phyloP scores from a whole-genome alignment of 495 filamentous ascomycete genomes.

The Aspergillus ostianus region DNA sequence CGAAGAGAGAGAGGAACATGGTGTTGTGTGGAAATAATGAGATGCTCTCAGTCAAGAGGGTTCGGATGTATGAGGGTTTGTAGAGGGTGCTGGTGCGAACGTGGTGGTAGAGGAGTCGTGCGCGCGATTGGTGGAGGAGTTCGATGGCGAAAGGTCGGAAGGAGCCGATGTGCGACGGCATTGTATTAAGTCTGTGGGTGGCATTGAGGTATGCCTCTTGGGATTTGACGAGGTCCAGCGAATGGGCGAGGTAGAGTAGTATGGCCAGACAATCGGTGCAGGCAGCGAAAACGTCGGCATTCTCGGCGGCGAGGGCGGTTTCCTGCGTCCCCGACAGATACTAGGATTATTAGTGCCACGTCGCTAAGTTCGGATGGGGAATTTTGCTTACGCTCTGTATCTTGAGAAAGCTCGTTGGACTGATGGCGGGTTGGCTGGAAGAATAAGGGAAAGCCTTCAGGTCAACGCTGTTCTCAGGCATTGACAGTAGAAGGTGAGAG shows the following conservation, averaged over 20 bases:
- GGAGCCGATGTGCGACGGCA: conserved; percentile 30
- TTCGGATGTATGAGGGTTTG: conserved; percentile 61
- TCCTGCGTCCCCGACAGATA: conserved; percentile 56
- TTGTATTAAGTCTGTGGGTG: conserved; percentile 34
- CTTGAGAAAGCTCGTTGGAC: conserved; percentile 51
- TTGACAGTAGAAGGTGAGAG: conserved; percentile 45
- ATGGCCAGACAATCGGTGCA: conserved; percentile 61
- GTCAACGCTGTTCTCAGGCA: conserved; percentile 33
- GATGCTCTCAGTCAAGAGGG: conserved; percentile 57
- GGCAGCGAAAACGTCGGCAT: conserved; percentile 44
- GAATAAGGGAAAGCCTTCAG: conserved; percentile 20
- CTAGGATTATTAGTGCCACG: conserved; percentile 31
- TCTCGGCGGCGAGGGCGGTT: conserved; percentile 49
- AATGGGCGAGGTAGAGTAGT: conserved; percentile 57
- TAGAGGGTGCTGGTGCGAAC: conserved; percentile 55
- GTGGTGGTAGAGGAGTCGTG: conserved; percentile 68
- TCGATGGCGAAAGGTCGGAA: conserved; percentile 44
- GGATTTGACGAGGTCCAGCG: conserved; percentile 28
- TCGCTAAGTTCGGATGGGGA: not conserved
- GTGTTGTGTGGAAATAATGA: conserved; percentile 71
- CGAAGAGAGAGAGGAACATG: conserved; percentile 68
- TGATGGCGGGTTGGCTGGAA: conserved; percentile 21
- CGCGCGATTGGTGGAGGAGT: conserved; percentile 62
- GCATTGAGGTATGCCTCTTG: conserved; percentile 53
- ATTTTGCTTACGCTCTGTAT: conserved; percentile 43